Evolutionary conservation across 345 rosid genomes (phyloP), one percentile per base, ranked within the genome.

Genomic region (Eucalyptus viminalis): DNA sequence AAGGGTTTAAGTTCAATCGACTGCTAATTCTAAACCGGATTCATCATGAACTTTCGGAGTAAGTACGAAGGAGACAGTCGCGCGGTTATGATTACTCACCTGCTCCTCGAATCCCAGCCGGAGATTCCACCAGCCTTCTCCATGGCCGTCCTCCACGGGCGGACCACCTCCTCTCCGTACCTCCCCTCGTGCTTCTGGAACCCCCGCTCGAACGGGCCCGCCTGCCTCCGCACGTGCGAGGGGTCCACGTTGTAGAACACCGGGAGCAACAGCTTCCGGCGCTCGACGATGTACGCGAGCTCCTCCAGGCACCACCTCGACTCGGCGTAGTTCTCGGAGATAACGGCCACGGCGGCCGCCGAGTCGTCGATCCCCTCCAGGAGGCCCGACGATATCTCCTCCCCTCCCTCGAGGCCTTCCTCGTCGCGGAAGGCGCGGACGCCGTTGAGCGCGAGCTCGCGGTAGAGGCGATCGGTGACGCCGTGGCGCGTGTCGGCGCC

Each of bases 271-370:
- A 88, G 54, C 27, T 88, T 89, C 90, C 9, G 85, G 88, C 89
- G 47, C 37, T 93, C 31, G 31, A 87, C 9, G 76, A 90, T 86
- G 88, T 81, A 50, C 14, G 86, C 86, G 16, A 91, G 91, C 91
- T 92, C 92, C 40, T 92, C 69, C 87, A 92, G 80, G 91, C 91
- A 91, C 91, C 92, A 91, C 24, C 53, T 2, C 9, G 93, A 92
- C 16, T 27, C 6, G 44, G 91, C 92, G 86, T 92, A 92, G 15
- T 45, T 58, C 54, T 58, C 25, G 80, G 86, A 25, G 92, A 92
- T 49, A 1, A 91, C 60, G 29, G 91, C 49, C 14, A 89, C 69
- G 27, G 87, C 31, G 7, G 92, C 86, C 37, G 89, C 92, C 4
- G 92, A 92, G 80, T 86, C 90, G 69, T 91, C 87, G 58, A 92